Evolutionary conservation across 2,329 filamentous ascomycete genomes (phyloP).

Genomic region (Fusarium dimerum): DNA sequence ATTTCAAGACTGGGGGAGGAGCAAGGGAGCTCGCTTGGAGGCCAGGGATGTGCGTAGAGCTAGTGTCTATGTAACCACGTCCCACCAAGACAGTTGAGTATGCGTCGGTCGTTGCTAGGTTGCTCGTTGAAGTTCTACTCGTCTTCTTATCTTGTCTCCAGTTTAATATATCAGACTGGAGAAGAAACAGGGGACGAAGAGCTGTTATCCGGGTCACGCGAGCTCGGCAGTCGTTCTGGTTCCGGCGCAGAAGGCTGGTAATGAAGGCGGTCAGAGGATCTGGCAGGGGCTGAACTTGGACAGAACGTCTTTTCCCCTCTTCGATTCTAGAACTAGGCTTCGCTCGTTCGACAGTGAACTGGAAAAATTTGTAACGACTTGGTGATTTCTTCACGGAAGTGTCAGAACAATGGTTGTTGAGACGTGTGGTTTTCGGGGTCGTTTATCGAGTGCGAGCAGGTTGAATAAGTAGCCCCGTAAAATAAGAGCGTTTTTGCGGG

Average conservation of each 20-base stretch:
- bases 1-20: conserved; percentile 21
- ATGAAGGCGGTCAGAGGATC: conserved; percentile 29
- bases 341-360: no score
- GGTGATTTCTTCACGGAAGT: no score
- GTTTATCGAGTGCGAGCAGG: neutral
- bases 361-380: no score
- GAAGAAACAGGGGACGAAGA: conserved; percentile 3
- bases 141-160: neutral
- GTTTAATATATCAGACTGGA: conserved; percentile 1
- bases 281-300: conserved; percentile 25
- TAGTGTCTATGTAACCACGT: no score
- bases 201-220: conserved; percentile 21
- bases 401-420: no score
- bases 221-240: conserved; percentile 21
- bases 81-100: no score
- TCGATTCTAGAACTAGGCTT: no score
- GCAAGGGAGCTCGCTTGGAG: conserved; percentile 17
- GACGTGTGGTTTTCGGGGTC: neutral
- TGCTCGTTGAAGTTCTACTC: neutral
- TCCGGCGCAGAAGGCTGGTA: conserved; percentile 21
- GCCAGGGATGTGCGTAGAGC: no score
- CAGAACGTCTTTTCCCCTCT: neutral
- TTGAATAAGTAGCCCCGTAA: neutral
- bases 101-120: neutral
- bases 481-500: no score